Percentiles rank a stretch among this genome's conserved stretches.
Conservation (phyloP, 2,329 filamentous ascomycete genomes). For the Pestalotiopsis fici region DNA sequence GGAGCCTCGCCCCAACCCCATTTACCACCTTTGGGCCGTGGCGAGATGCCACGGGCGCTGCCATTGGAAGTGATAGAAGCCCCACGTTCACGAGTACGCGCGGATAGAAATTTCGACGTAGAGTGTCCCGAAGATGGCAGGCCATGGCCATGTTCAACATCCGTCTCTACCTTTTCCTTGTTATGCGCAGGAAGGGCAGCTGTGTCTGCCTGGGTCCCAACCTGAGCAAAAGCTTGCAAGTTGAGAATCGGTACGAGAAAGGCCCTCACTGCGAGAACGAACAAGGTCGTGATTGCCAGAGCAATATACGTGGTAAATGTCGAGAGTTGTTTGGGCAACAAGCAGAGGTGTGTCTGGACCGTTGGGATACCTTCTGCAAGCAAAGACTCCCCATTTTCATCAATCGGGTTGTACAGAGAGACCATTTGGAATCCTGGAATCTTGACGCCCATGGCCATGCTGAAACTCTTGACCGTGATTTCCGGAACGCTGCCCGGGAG, state of each 20-base stretch:
- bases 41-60: constrained; percentile 22
- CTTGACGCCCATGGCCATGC: constrained; percentile 94
- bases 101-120: constrained; percentile 33
- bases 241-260: constrained; percentile 57
- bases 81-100: constrained; percentile 25
- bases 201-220: constrained; percentile 26
- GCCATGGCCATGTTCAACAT: constrained; percentile 34
- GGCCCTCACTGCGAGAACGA: constrained; percentile 53
- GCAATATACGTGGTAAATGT: constrained; percentile 80
- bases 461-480: constrained; percentile 93
- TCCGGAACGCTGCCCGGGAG: constrained; percentile 69
- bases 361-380: constrained; percentile 53
- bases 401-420: constrained; percentile 90
- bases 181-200: constrained; percentile 43
- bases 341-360: constrained; percentile 84
- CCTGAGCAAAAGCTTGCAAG: constrained; percentile 54
- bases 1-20: constrained; percentile 45
- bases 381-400: constrained; percentile 54
- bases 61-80: constrained; percentile 22
- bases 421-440: constrained; percentile 85
- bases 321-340: constrained; percentile 83
- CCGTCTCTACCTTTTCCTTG: constrained; percentile 56
- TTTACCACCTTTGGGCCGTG: constrained; percentile 24
- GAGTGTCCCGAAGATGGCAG: constrained; percentile 32
- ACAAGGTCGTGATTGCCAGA: constrained; percentile 56